Conservation (phyloP, 306 rosid species). For the Mimosa pudica region DNA sequence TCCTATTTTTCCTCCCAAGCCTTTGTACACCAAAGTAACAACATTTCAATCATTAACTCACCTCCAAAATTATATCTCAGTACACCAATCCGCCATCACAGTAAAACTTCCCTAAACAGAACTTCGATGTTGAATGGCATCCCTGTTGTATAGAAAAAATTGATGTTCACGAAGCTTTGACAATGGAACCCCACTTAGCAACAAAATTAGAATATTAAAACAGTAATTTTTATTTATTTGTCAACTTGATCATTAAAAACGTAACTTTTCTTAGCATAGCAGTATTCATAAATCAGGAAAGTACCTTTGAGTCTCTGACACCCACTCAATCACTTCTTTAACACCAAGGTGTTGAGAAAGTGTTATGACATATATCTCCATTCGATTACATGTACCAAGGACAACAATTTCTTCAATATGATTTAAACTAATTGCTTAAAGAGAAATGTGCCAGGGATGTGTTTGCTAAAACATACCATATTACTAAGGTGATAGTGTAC, state of each 20-base stretch:
- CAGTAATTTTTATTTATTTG: background rate
- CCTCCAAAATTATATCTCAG: too few species aligned
- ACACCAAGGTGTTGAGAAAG: constrained; percentile 91
- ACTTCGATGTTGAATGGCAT: constrained; percentile 61
- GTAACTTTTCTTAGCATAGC: background rate
- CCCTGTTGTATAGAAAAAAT: constrained; percentile 58
- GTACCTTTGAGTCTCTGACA: constrained; percentile 66
- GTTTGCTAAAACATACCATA: too few species aligned
- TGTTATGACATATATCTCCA: constrained; percentile 83
- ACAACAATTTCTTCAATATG: constrained; percentile 96
- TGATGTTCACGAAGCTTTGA: constrained; percentile 67
- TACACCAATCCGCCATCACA: too few species aligned
- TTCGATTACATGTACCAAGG: constrained; percentile 88
- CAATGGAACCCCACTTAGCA: constrained; percentile 76
- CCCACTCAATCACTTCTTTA: constrained; percentile 93
- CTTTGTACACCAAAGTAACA: too few species aligned
- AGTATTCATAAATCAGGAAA: background rate
- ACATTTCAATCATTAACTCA: too few species aligned
- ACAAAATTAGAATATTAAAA: constrained; percentile 34
- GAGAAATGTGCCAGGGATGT: too few species aligned
- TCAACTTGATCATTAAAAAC: background rate
- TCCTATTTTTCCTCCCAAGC: too few species aligned
- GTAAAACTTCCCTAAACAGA: too few species aligned
- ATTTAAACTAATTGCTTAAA: constrained; percentile 38
- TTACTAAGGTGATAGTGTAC: too few species aligned